Conservation (phyloP, 2,329 filamentous ascomycete genomes). For the Dryadomyces sulphureus region DNA sequence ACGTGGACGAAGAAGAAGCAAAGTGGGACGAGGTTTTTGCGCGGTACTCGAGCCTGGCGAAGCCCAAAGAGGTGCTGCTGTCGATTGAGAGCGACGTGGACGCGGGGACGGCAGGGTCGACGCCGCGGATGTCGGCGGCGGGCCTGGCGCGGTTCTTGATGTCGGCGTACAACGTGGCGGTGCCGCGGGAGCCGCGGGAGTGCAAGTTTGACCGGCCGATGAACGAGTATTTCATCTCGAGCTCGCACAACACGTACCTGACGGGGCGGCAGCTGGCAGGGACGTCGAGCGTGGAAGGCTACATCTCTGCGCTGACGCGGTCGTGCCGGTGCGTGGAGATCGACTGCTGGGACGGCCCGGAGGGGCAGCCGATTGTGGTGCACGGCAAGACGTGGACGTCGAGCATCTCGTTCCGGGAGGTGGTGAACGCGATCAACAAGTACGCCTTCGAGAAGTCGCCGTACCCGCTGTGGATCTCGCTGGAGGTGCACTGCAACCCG, state of each 20-base stretch:
- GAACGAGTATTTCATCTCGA: conserved; percentile 96
- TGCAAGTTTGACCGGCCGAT: conserved; percentile 65
- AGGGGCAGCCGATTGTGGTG: conserved; percentile 77
- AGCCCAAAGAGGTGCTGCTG: conserved; percentile 10
- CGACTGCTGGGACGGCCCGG: conserved; percentile 90
- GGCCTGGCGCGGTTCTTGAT: conserved; percentile 66
- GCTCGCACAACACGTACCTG: conserved; percentile 96
- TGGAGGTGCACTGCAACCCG: conserved; percentile 84
- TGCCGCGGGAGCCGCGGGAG: conserved; percentile 43
- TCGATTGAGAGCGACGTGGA: not conserved
- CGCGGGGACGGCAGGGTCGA: not conserved
- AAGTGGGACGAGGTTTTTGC: conserved; percentile 62
- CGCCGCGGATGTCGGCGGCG: conserved; percentile 56
- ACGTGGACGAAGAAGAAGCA: conserved; percentile 49
- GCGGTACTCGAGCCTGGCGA: conserved; percentile 49
- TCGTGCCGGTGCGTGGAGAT: conserved; percentile 94
- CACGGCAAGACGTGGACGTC: conserved; percentile 84
- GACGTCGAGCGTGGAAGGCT: conserved; percentile 85
- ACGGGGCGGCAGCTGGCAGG: conserved; percentile 81
- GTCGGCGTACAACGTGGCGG: conserved; percentile 57
- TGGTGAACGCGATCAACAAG: conserved; percentile 83
- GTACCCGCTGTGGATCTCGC: conserved; percentile 84
- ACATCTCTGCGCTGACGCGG: conserved; percentile 74
- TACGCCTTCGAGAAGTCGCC: conserved; percentile 82
- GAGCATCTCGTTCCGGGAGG: conserved; percentile 78